Evolutionary conservation across 2,329 filamentous ascomycete genomes (phyloP), one percentile per base, ranked within the genome.

Genomic region (Xylaria sp.): DNA sequence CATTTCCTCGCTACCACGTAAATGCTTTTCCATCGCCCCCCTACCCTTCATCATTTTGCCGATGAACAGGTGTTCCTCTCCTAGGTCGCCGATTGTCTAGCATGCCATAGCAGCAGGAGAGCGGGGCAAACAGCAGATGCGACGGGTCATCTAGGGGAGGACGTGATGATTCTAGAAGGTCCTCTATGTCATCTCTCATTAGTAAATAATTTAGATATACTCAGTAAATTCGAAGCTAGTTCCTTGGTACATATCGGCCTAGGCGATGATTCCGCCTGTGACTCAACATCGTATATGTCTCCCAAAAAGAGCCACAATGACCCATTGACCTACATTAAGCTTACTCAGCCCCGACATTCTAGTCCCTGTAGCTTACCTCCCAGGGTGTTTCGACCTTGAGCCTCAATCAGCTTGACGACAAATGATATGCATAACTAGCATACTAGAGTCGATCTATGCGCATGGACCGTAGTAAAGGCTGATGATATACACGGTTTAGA

Each of bases 361-460:
- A 9, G 12, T 13, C 23, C n/a, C 36, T 13, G 23, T 31, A 8
- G 49, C 39, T 48, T 41, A 46, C 46, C 12, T 41, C 36, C 46
- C 12, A 39, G 46, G 43, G 33, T 52, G 9, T 23, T 52, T 33
- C 10, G 41, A 36, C 18, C 41, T 51, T 62, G 28, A 62, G 64
- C 64, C 57, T 66, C 51, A 54, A 33, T 57, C 39, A 6, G 46
- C 63, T 61, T 28, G 39, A 55, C 56, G 28, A 65, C 62, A 52
- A 28, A n/a, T 8, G 12, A 23, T 23, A 12, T n/a, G 33, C 46
- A 39, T 23, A 7, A 25, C 25, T 6, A 31, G 23, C n/a, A n/a
- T 31, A 18, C 18, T 23, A 10, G 23, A 39, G 25, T 10, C 41
- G 9, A 15, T 54, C 0, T 43, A 23, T 49, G 13, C 28, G 28